Conservation (phyloP, 495 filamentous ascomycete species). For the Hypoxylon trugodes region DNA sequence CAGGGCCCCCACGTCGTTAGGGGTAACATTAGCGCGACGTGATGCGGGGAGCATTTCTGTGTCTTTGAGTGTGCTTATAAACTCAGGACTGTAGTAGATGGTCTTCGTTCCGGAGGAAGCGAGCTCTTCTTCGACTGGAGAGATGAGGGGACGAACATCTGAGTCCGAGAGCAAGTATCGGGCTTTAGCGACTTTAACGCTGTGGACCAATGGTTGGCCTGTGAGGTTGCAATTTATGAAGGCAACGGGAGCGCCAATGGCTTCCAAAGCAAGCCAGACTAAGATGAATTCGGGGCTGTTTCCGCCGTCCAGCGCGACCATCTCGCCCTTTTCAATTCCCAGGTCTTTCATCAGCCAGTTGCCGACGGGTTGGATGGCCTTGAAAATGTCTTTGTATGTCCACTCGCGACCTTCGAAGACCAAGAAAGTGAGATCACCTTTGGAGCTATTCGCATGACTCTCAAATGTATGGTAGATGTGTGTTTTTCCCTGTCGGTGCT, state of each 20-base stretch:
- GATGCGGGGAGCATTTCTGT: conserved; percentile 29
- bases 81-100: conserved; percentile 39
- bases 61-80: conserved; percentile 26
- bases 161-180: conserved; percentile 46
- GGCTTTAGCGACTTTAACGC: conserved; percentile 44
- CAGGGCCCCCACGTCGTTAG: conserved; percentile 9
- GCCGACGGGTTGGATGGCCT: conserved; percentile 42
- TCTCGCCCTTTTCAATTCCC: conserved; percentile 47
- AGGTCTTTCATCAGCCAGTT: conserved; percentile 54
- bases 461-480: conserved; percentile 45
- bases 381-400: conserved; percentile 46
- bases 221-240: conserved; percentile 57
- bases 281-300: conserved; percentile 52
- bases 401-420: conserved; percentile 50
- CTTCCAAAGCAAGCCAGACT: conserved; percentile 57
- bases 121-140: conserved; percentile 42
- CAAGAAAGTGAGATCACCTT: conserved; percentile 42
- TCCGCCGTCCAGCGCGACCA: conserved; percentile 48
- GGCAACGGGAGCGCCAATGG: conserved; percentile 52
- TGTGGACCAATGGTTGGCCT: conserved; percentile 42
- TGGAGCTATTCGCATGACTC: conserved; percentile 38
- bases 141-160: conserved; percentile 41
- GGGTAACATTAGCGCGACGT: conserved; percentile 20
- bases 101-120: conserved; percentile 31
- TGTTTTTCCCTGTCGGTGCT: conserved; percentile 28